A percentile compares a stretch with the other conserved stretches of the same genome.
phyloP scores from a whole-genome alignment of 306 rosid genomes.

The Cicer bijugum region DNA sequence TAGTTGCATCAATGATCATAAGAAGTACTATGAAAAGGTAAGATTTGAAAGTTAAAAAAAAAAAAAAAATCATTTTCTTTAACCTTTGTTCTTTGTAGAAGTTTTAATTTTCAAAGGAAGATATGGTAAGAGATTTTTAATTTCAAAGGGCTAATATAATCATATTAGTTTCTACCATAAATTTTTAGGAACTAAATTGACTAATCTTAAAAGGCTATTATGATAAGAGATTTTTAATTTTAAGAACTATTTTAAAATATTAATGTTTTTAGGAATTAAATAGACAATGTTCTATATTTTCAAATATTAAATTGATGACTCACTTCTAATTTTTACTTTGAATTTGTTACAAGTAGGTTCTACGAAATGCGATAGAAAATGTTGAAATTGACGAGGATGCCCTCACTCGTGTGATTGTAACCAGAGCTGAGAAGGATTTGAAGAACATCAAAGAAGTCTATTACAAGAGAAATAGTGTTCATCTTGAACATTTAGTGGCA shows the following conservation, averaged over 20 bases:
- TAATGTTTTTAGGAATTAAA: background rate
- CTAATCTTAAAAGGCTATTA: background rate
- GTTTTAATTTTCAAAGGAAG: too few species aligned
- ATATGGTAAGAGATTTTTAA: too few species aligned
- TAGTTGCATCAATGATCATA: conserved; percentile 71
- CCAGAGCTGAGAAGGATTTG: conserved; percentile 84
- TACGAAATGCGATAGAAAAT: conserved; percentile 63
- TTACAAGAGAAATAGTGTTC: conserved; percentile 76
- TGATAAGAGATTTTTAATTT: background rate
- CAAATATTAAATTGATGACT: background rate
- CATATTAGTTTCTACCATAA: too few species aligned
- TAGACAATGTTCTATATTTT: background rate
- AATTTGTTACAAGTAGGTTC: conserved; percentile 41
- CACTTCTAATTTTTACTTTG: background rate
- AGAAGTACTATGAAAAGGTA: conserved; percentile 85
- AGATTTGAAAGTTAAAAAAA: background rate
- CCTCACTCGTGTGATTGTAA: conserved; percentile 75
- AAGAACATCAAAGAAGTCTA: conserved; percentile 65
- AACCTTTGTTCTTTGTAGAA: too few species aligned
- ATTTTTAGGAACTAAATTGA: background rate
- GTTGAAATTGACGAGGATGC: conserved; percentile 73
- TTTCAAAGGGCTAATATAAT: too few species aligned
- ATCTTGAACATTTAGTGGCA: conserved; percentile 68
- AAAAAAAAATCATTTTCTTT: too few species aligned
- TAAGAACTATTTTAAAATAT: background rate